A percentile compares a stretch with the other conserved stretches of the same genome.
Conservation (phyloP, 257 asterid genomes). For the Handroanthus guayacan region DNA sequence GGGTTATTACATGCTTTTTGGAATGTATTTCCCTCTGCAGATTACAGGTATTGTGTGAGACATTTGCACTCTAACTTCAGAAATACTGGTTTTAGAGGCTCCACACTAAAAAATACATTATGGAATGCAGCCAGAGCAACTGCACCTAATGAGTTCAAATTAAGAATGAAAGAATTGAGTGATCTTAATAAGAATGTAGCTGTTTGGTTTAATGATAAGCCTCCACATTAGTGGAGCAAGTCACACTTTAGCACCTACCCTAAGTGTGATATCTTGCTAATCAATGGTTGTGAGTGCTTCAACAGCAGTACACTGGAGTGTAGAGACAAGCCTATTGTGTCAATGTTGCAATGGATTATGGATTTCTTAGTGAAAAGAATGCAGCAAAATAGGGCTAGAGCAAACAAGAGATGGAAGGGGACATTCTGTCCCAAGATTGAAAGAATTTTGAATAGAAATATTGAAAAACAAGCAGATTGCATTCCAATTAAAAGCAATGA, state of each 20-base stretch:
- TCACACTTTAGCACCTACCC: background rate
- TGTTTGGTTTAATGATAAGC: constrained; percentile 12
- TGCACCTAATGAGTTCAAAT: background rate
- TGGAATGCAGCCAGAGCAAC: background rate
- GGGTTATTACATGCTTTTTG: background rate
- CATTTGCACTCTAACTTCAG: too few species aligned
- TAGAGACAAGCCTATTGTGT: background rate
- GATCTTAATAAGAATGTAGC: background rate
- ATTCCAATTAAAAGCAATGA: background rate
- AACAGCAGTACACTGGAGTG: background rate
- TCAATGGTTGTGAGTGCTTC: constrained; percentile 15
- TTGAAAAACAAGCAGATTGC: background rate
- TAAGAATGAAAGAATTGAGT: background rate
- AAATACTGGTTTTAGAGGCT: background rate
- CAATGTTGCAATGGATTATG: background rate
- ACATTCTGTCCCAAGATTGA: background rate
- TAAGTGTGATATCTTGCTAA: constrained; percentile 7
- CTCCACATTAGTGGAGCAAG: background rate
- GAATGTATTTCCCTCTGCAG: background rate
- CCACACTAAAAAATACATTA: background rate
- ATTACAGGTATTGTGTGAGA: background rate
- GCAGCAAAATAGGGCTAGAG: background rate
- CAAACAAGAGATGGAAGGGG: background rate
- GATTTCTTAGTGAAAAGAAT: background rate
- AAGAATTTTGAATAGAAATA: background rate